phyloP scores from a whole-genome alignment of 805 yeast species.

The Candida boidinii region DNA sequence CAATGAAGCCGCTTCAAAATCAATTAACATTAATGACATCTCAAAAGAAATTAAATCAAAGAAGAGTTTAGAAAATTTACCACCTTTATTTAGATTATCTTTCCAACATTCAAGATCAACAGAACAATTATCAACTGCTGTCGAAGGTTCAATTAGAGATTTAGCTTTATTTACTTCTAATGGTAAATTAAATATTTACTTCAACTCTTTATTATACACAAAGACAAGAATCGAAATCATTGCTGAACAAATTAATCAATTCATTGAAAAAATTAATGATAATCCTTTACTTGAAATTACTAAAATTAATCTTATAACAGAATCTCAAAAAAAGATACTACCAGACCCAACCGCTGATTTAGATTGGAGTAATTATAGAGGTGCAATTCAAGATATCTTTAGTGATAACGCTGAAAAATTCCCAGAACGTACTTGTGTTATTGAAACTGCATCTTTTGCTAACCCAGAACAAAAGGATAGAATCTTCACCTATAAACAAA shows the following conservation, averaged over 20 bases:
- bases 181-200: constrained; percentile 38
- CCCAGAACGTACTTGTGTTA: constrained; percentile 86
- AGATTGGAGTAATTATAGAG: constrained; percentile 87
- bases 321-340: constrained; percentile 46
- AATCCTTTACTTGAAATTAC: constrained; percentile 41
- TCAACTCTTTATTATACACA: constrained; percentile 70
- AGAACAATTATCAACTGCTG: constrained; percentile 36
- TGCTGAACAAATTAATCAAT: constrained; percentile 64
- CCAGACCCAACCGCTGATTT: constrained; percentile 86
- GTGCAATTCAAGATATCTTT: constrained; percentile 95
- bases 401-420: constrained; percentile 73
- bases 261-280: constrained; percentile 28
- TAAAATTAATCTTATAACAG: constrained; percentile 58
- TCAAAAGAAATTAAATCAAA: constrained; percentile 39
- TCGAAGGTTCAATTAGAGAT: constrained; percentile 54
- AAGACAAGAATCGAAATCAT: constrained; percentile 59
- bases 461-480: constrained; percentile 50
- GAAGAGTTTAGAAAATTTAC: constrained; percentile 46
- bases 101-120: constrained; percentile 36
- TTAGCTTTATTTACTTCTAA: constrained; percentile 43
- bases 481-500: constrained; percentile 75
- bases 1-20: constrained; percentile 20
- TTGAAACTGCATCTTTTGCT: constrained; percentile 76
- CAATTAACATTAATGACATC: constrained; percentile 48
- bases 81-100: constrained; percentile 55